Percentiles rank a stretch among this genome's conserved stretches.
These are phyloP conservation scores for Stemphylium lycopersici DNA, from an alignment of 2,329 filamentous ascomycete species.

Conservation along the genomic window DNA sequence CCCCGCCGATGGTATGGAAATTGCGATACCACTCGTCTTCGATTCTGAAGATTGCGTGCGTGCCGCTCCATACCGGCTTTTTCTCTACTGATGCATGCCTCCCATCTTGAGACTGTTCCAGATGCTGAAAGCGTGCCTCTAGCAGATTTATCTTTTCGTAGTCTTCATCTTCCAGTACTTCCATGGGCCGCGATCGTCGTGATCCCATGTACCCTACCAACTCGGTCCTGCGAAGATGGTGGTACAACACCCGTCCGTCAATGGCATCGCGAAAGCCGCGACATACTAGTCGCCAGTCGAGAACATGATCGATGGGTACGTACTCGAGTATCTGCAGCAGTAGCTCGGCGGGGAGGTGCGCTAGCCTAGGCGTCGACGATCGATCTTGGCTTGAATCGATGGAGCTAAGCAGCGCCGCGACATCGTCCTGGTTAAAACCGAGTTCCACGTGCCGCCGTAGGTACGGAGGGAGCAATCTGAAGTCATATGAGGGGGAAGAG, in stretches of 20 bases:
- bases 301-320: constrained; percentile 34
- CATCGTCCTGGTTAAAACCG: constrained; percentile 35
- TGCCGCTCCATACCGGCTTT: constrained; percentile 22
- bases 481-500: not conserved
- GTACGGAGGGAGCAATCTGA: constrained; percentile 26
- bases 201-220: constrained; percentile 32
- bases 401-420: constrained; percentile 33
- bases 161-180: constrained; percentile 13
- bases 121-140: constrained; percentile 13
- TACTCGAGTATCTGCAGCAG: constrained; percentile 35
- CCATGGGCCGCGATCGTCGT: not conserved
- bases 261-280: constrained; percentile 40
- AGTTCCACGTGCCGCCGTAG: constrained; percentile 29
- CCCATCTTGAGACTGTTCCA: constrained; percentile 1
- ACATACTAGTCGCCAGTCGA: constrained; percentile 40
- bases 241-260: constrained; percentile 36
- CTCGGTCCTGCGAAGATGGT: constrained; percentile 27
- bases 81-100: not conserved
- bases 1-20: constrained; percentile 1
- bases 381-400: constrained; percentile 38
- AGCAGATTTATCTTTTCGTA: constrained; percentile 28
- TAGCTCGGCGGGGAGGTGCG: constrained; percentile 41
- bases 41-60: constrained; percentile 32
- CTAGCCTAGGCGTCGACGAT: constrained; percentile 2
- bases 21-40: constrained; percentile 25